phyloP scores from a whole-genome alignment of 257 asterid genomes.

The Solanum piurae region DNA sequence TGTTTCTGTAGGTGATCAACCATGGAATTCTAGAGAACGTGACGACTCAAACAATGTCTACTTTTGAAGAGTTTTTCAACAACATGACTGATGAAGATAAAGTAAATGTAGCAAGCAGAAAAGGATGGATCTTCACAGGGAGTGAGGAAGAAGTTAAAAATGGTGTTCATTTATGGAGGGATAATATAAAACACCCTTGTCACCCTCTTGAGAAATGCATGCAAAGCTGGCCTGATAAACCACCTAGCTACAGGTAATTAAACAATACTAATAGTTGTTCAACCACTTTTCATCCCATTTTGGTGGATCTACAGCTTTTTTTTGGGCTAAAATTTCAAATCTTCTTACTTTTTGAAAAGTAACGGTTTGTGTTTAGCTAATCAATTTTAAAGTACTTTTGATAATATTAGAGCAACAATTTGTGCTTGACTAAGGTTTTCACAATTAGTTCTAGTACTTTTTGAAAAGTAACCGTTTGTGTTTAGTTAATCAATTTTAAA shows the following conservation, averaged over 20 bases:
- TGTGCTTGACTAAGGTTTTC: neutral
- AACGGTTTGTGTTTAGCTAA: neutral
- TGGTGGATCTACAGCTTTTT: neutral
- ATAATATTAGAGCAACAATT: neutral
- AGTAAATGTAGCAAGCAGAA: neutral
- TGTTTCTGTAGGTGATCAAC: conserved; percentile 13
- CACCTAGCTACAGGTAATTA: conserved; percentile 12
- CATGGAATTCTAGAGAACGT: conserved; percentile 19
- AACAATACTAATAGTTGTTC: neutral
- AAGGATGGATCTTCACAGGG: conserved; percentile 17
- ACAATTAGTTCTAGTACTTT: neutral
- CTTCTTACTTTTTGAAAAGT: neutral
- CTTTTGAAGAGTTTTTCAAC: conserved; percentile 18
- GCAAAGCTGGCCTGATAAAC: conserved; percentile 20
- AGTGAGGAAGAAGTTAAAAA: conserved; percentile 7
- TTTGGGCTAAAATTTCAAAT: neutral
- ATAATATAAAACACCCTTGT: conserved; percentile 11
- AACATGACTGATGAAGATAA: conserved; percentile 10
- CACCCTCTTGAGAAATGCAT: conserved; percentile 14
- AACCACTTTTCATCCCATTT: neutral
- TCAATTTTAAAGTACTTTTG: neutral
- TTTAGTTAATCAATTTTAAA: neutral
- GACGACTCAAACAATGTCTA: neutral
- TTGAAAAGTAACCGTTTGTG: neutral
- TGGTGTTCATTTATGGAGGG: conserved; percentile 22